Evolutionary conservation across 441 rosid species (phyloP).

Genomic region (Euphorbia corollata): DNA sequence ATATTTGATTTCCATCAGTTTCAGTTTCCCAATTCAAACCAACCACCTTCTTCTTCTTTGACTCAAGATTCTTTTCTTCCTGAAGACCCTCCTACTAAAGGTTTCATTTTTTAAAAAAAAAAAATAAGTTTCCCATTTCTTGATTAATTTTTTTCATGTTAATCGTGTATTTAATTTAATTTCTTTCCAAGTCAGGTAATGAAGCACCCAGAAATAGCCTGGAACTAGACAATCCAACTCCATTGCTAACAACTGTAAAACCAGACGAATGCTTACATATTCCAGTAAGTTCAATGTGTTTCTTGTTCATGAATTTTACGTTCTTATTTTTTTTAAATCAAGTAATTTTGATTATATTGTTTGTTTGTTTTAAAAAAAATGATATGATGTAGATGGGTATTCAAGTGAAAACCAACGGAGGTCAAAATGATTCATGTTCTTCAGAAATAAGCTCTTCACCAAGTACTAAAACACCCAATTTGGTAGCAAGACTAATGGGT

Average conservation of each 20-base stretch:
- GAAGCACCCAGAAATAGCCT: slow-evolving; percentile 86
- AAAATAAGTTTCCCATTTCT: not conserved
- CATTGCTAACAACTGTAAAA: slow-evolving; percentile 29
- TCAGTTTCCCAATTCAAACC: slow-evolving; percentile 35
- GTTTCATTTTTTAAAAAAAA: no score
- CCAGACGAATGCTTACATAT: slow-evolving; percentile 39
- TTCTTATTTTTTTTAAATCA: slow-evolving; percentile 21
- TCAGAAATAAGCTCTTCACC: slow-evolving; percentile 62
- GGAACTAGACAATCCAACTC: slow-evolving; percentile 55
- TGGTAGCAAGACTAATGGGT: slow-evolving; percentile 92
- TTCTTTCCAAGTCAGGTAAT: slow-evolving; percentile 33
- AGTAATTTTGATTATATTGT: slow-evolving; percentile 25
- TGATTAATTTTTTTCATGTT: not conserved
- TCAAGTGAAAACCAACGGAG: slow-evolving; percentile 54
- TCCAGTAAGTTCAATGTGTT: slow-evolving; percentile 35
- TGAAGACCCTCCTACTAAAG: slow-evolving; percentile 34
- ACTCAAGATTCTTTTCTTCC: slow-evolving; percentile 23
- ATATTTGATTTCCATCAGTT: slow-evolving; percentile 61
- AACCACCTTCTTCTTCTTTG: slow-evolving; percentile 29
- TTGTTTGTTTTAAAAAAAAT: not conserved
- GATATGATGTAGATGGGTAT: slow-evolving; percentile 42
- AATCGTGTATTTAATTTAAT: not conserved
- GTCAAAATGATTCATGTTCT: slow-evolving; percentile 30
- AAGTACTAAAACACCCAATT: slow-evolving; percentile 64
- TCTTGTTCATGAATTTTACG: not conserved